Percentiles rank a stretch among this genome's conserved stretches.
Evolutionary conservation across 2,329 filamentous ascomycete genomes (phyloP).

Genomic region (Ophiostoma himal-ulmi): DNA sequence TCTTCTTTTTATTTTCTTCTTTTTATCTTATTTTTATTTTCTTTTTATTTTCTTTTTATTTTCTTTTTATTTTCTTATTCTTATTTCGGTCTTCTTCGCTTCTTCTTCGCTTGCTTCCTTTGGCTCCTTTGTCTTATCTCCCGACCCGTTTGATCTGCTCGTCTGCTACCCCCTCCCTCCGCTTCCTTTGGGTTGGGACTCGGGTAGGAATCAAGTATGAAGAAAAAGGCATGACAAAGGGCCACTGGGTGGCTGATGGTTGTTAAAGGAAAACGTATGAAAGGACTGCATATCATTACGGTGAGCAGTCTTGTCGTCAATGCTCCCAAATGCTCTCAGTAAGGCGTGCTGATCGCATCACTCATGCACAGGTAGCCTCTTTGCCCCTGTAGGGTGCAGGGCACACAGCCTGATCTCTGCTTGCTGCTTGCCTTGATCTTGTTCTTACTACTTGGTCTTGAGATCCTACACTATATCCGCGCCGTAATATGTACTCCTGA

Average conservation of each 20-base stretch:
- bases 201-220: too few relatives aligned
- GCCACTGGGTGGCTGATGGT: too few relatives aligned
- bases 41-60: background rate
- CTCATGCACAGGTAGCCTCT: background rate
- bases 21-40: background rate
- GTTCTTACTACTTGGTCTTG: too few relatives aligned
- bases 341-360: background rate
- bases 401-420: background rate
- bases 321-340: background rate
- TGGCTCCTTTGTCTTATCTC: background rate
- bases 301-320: background rate
- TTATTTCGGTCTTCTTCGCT: background rate
- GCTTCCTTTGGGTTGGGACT: background rate
- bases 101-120: background rate
- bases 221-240: too few relatives aligned
- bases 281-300: background rate
- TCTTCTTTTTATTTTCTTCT: background rate
- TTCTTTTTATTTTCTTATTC: background rate
- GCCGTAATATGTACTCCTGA: background rate
- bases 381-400: slow-evolving; percentile 2
- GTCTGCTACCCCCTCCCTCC: background rate
- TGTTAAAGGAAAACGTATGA: too few relatives aligned
- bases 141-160: background rate
- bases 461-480: background rate
- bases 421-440: background rate